A percentile compares a stretch with the other conserved stretches of the same genome.
phyloP scores from a whole-genome alignment of 108 stramenopile species.

The Epithemia pelagica region DNA sequence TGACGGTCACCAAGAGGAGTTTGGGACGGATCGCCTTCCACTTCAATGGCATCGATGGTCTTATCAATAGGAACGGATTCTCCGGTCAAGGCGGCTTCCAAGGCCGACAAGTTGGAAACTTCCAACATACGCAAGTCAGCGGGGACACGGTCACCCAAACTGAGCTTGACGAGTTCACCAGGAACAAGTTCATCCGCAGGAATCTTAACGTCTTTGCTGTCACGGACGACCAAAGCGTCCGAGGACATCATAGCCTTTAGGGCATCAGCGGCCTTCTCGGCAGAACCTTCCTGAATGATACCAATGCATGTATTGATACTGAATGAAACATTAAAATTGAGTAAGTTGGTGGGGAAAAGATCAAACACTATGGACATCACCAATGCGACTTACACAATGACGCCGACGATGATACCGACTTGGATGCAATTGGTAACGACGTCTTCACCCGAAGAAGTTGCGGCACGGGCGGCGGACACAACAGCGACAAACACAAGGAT shows the following conservation, averaged over 20 bases:
- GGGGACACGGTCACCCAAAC: slow-evolving; percentile 76
- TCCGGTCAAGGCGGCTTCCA: slow-evolving; percentile 89
- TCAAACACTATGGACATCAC: too few species aligned
- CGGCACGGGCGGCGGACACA: slow-evolving; percentile 47
- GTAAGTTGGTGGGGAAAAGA: not conserved
- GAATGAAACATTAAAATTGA: not conserved
- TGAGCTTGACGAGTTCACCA: slow-evolving; percentile 68
- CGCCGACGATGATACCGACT: slow-evolving; percentile 54
- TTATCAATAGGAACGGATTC: slow-evolving; percentile 88
- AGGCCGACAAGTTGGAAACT: slow-evolving; percentile 59
- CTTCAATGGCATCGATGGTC: slow-evolving; percentile 41
- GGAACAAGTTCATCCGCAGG: slow-evolving; percentile 64
- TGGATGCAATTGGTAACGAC: slow-evolving; percentile 50
- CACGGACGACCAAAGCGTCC: slow-evolving; percentile 59
- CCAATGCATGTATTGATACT: slow-evolving; percentile 73
- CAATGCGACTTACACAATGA: slow-evolving; percentile 54
- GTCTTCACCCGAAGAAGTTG: slow-evolving; percentile 25
- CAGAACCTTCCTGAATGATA: slow-evolving; percentile 76
- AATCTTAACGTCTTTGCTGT: slow-evolving; percentile 55
- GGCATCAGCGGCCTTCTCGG: slow-evolving; percentile 72
- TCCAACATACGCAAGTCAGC: slow-evolving; percentile 85
- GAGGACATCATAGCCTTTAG: slow-evolving; percentile 78
- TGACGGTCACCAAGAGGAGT: slow-evolving; percentile 77
- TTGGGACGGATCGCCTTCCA: slow-evolving; percentile 33
- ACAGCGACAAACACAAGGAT: slow-evolving; percentile 66